Percentiles rank a stretch among this genome's conserved stretches.
phyloP scores from a whole-genome alignment of 345 rosid genomes.

The Linum tenue region DNA sequence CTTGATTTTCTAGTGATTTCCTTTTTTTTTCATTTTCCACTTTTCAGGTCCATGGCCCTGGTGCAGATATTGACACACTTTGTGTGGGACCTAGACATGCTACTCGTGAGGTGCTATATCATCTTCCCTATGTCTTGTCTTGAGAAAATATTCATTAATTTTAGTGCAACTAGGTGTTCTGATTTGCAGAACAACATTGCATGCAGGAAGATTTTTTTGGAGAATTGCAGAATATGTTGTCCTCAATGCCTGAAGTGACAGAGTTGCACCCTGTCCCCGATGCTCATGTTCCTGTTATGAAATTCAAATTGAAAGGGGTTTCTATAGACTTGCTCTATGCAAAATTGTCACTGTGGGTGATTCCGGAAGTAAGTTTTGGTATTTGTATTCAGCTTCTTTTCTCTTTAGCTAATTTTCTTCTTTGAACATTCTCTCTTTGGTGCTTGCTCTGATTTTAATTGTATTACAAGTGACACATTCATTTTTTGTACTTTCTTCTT shows the following conservation, averaged over 20 bases:
- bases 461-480: not conserved
- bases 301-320: constrained; percentile 75
- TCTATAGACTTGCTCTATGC: constrained; percentile 97
- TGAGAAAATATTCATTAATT: constrained; percentile 10
- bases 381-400: not conserved
- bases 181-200: constrained; percentile 5
- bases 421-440: not conserved
- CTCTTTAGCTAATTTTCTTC: not conserved
- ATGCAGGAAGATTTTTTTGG: constrained; percentile 92
- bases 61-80: constrained; percentile 94
- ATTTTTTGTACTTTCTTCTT: too few relatives aligned
- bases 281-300: constrained; percentile 95
- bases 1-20: constrained; percentile 6
- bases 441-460: not conserved
- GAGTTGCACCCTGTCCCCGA: constrained; percentile 98
- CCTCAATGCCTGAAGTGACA: constrained; percentile 86
- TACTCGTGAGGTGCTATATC: constrained; percentile 69
- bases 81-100: constrained; percentile 97
- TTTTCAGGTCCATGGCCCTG: constrained; percentile 94
- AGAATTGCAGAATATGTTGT: constrained; percentile 66
- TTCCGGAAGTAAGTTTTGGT: constrained; percentile 76
- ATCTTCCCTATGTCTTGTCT: constrained; percentile 21
- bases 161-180: constrained; percentile 8
- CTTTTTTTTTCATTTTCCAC: not conserved
- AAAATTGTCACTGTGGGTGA: constrained; percentile 75